Evolutionary conservation across 805 yeast genomes (phyloP).

Genomic region (Cyberlindnera mississippiensis): DNA sequence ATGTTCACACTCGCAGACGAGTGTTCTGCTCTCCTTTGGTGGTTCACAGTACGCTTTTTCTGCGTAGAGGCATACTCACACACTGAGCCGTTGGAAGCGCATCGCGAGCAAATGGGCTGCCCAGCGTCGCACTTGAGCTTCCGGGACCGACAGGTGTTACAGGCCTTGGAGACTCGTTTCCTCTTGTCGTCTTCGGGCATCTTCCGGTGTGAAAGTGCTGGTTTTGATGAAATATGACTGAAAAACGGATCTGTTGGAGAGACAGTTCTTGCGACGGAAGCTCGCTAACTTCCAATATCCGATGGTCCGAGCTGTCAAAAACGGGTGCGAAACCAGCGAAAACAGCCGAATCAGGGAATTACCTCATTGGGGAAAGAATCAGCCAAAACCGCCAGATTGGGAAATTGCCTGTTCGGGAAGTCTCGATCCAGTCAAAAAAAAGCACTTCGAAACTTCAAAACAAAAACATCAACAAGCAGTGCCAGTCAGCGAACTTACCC

Average conservation of each 20-base stretch:
- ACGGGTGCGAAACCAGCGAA: too few relatives aligned
- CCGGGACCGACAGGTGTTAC: slow-evolving; percentile 55
- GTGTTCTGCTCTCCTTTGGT: not conserved
- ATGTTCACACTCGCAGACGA: not conserved
- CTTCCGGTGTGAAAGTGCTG: not conserved
- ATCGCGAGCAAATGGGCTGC: slow-evolving; percentile 68
- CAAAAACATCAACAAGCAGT: too few relatives aligned
- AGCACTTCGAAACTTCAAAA: too few relatives aligned
- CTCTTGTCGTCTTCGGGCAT: slow-evolving; percentile 5
- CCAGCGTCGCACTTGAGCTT: slow-evolving; percentile 81
- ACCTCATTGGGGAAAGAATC: too few relatives aligned
- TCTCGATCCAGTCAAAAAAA: too few relatives aligned
- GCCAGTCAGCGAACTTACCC: too few relatives aligned
- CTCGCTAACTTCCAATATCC: not conserved
- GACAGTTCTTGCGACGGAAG: not conserved
- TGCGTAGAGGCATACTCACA: slow-evolving; percentile 16
- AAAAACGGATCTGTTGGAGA: too few relatives aligned
- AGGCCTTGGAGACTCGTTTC: slow-evolving; percentile 37
- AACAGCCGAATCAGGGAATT: too few relatives aligned
- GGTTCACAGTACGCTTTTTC: slow-evolving; percentile 7
- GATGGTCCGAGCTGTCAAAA: too few relatives aligned
- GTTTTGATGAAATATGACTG: too few relatives aligned
- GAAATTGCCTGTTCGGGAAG: too few relatives aligned
- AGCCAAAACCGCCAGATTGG: too few relatives aligned
- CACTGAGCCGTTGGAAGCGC: slow-evolving; percentile 65